Base-by-base conservation (phyloP, 805 yeast genomes). In the Tetrapisispora nanseiensis region DNA sequence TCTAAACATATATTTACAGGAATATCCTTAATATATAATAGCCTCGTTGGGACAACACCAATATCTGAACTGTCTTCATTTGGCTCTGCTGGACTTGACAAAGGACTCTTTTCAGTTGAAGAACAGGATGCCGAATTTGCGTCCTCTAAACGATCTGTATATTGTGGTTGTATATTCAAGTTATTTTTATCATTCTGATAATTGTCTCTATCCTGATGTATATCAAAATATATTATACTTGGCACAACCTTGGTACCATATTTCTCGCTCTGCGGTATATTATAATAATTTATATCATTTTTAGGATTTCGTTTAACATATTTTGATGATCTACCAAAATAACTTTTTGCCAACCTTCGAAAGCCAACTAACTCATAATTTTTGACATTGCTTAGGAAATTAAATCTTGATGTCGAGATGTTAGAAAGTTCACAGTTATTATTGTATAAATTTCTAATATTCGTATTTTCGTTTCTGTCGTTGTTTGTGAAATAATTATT, bases 1-100 rank as follows among this genome's bases (percentile, higher is more conserved):
- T 66, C 66, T 8, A 78, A 48, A 8, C 81, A 77, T 8, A 74
- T 67, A 23, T 56, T 51, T 0, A 51, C 41, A 0, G 76, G 71
- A 21, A 76, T 55, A 16, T 67, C 63, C n/a, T 52, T 55, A 4
- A 35, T 24, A 26, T 35, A 35, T 16, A 35, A 15, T 3, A 35
- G 15, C 18, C 38, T 26, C 16, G 30, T 24, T 10, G 38, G 20
- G 10, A 24, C 26, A n/a, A 16, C 16, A 18, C 13, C 23, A n/a
- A 16, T 10, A 2, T 24, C n/a, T 11, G 18, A 16, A 10, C 11
- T 15, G 7, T 13, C 16, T 11, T 26, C 20, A 35, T 16, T 7
- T 22, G 16, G 22, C 23, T 18, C 30, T 18, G 11, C 13, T 8
- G 38, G 38, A 24, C 38, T 35, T 10, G 38, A 35, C 3, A 35